These are phyloP conservation scores for Verticillium dahliae DNA, from an alignment of 2,329 filamentous ascomycete genomes.

Conservation along the genomic window DNA sequence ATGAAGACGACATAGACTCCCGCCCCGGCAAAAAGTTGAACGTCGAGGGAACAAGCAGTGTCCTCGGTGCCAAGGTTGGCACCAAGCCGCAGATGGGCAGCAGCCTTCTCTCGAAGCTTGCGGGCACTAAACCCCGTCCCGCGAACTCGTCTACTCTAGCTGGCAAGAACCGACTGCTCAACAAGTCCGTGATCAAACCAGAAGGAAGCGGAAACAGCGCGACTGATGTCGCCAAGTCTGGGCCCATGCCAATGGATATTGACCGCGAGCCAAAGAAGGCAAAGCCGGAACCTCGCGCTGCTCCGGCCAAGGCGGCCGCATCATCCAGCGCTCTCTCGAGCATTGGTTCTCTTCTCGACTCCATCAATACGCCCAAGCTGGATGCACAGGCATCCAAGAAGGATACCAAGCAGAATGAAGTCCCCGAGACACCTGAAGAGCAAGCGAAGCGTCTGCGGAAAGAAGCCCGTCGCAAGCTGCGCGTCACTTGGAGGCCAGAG, in stretches of 20 bases:
- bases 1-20: slow-evolving; percentile 33
- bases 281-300: slow-evolving; percentile 23
- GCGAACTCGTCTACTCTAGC: slow-evolving; percentile 31
- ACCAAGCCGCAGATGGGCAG: slow-evolving; percentile 23
- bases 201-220: slow-evolving; percentile 12
- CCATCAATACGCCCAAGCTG: slow-evolving; percentile 36
- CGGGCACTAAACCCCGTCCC: slow-evolving; percentile 19
- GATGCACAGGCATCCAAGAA: slow-evolving; percentile 31
- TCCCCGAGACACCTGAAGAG: slow-evolving; percentile 61
- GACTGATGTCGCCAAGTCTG: background rate
- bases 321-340: slow-evolving; percentile 34
- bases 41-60: slow-evolving; percentile 28
- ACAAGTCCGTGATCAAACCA: slow-evolving; percentile 28
- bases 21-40: slow-evolving; percentile 35
- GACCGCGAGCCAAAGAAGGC: slow-evolving; percentile 10
- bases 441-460: slow-evolving; percentile 63
- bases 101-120: slow-evolving; percentile 17
- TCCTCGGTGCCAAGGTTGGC: slow-evolving; percentile 32
- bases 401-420: slow-evolving; percentile 33
- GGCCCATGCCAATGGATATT: slow-evolving; percentile 8
- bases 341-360: slow-evolving; percentile 48
- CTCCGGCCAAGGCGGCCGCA: slow-evolving; percentile 21
- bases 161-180: slow-evolving; percentile 37
- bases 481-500: slow-evolving; percentile 66
- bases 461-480: slow-evolving; percentile 62